Evolutionary conservation across 2,329 filamentous ascomycete genomes (phyloP).

Genomic region (Colletotrichum tropicale): DNA sequence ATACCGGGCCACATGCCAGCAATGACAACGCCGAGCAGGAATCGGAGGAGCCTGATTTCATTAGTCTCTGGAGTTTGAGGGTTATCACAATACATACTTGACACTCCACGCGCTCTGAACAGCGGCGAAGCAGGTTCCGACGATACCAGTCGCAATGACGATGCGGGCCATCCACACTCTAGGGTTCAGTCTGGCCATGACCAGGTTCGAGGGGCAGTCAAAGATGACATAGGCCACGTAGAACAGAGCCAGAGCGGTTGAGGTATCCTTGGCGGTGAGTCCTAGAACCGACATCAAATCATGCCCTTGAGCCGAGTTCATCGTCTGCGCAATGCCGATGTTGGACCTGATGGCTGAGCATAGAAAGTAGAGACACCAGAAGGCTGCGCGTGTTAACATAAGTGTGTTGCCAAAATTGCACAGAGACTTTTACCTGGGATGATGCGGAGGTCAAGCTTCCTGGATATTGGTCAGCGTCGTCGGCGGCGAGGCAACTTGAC

Average conservation of each 20-base stretch:
- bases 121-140: slow-evolving; percentile 83
- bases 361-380: slow-evolving; percentile 91
- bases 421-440: slow-evolving; percentile 52
- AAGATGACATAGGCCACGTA: slow-evolving; percentile 93
- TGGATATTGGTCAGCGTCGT: slow-evolving; percentile 21
- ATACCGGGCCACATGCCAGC: slow-evolving; percentile 96
- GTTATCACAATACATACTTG: slow-evolving; percentile 57
- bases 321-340: slow-evolving; percentile 92
- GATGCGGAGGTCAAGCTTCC: slow-evolving; percentile 63
- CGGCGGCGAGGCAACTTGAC: background rate
- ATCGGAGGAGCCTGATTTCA: slow-evolving; percentile 67
- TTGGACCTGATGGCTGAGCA: slow-evolving; percentile 92
- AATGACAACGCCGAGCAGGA: slow-evolving; percentile 85
- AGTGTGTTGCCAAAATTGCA: no score
- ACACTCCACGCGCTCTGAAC: slow-evolving; percentile 85
- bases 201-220: slow-evolving; percentile 84
- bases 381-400: slow-evolving; percentile 52
- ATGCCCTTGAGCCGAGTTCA: slow-evolving; percentile 76
- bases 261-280: slow-evolving; percentile 77
- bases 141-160: slow-evolving; percentile 83
- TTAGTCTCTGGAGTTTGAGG: slow-evolving; percentile 16
- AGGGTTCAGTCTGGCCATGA: slow-evolving; percentile 86
- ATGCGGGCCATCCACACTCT: slow-evolving; percentile 93
- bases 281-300: slow-evolving; percentile 75
- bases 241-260: slow-evolving; percentile 84